These are phyloP conservation scores for Rhizoclosmatium globosum DNA, from an alignment of 192 early-diverging fungal genomes.

Conservation along the genomic window DNA sequence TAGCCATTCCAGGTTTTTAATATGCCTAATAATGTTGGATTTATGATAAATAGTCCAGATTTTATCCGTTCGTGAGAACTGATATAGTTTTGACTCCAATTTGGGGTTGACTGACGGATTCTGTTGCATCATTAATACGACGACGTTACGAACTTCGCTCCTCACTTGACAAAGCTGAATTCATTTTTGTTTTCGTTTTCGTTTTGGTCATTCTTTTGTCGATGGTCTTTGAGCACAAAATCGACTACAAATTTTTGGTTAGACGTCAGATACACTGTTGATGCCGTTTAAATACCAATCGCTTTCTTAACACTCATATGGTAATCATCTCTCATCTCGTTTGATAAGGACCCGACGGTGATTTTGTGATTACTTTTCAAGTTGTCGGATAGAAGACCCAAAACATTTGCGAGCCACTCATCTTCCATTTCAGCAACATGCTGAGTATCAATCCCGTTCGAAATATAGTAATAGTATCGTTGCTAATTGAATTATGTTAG, in stretches of 20 bases:
- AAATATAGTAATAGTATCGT: slow-evolving; percentile 74
- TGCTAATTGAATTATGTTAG: slow-evolving; percentile 49
- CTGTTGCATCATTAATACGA: slow-evolving; percentile 4
- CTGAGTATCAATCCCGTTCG: slow-evolving; percentile 69
- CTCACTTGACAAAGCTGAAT: slow-evolving; percentile 57
- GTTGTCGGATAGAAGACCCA: slow-evolving; percentile 54
- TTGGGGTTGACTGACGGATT: slow-evolving; percentile 57
- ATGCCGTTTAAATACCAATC: too few species aligned
- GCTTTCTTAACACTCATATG: slow-evolving; percentile 74
- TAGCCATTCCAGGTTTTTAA: slow-evolving; percentile 58
- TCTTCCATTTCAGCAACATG: slow-evolving; percentile 72
- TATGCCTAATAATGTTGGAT: slow-evolving; percentile 60
- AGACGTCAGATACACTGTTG: too few species aligned
- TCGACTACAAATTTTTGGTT: slow-evolving; percentile 62
- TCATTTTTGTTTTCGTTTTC: slow-evolving; percentile 17
- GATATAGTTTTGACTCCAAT: slow-evolving; percentile 53
- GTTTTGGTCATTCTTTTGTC: slow-evolving; percentile 56
- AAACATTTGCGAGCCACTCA: slow-evolving; percentile 63
- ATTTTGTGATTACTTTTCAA: slow-evolving; percentile 53
- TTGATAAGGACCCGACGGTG: slow-evolving; percentile 50
- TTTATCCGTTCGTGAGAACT: slow-evolving; percentile 46
- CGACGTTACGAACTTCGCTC: slow-evolving; percentile 6
- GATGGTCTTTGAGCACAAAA: slow-evolving; percentile 71
- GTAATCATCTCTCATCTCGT: slow-evolving; percentile 72
- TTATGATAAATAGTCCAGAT: slow-evolving; percentile 50